Evolutionary conservation across 2,329 filamentous ascomycete species (phyloP).

Genomic region (Cercospora brassicicola): DNA sequence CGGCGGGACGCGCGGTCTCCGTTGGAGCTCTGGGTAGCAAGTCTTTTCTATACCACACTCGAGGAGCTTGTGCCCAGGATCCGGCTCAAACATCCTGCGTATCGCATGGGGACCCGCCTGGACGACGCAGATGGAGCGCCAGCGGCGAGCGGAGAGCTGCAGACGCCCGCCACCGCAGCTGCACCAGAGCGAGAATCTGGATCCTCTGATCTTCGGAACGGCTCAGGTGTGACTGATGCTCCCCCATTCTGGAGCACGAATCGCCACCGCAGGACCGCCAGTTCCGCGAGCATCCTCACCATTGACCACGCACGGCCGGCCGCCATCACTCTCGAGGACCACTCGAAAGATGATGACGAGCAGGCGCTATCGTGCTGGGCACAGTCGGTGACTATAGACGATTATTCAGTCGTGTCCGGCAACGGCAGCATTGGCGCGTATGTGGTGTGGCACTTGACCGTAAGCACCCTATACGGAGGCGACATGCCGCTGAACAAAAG

Average conservation of each 20-base stretch:
- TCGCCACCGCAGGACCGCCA: slow-evolving; percentile 41
- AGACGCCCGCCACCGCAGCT: slow-evolving; percentile 16
- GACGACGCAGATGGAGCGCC: slow-evolving; percentile 13
- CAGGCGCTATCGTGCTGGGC: slow-evolving; percentile 63
- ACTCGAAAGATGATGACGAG: slow-evolving; percentile 60
- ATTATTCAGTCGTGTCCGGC: slow-evolving; percentile 62
- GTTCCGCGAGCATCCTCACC: slow-evolving; percentile 41
- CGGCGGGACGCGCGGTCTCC: slow-evolving; percentile 14
- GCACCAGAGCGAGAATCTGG: slow-evolving; percentile 14
- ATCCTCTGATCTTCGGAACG: slow-evolving; percentile 9
- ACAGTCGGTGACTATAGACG: slow-evolving; percentile 60
- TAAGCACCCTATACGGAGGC: slow-evolving; percentile 73
- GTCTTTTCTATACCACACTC: slow-evolving; percentile 4
- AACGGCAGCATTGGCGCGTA: slow-evolving; percentile 73
- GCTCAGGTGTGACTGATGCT: slow-evolving; percentile 32
- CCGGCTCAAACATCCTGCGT: not conserved
- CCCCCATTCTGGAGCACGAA: slow-evolving; percentile 50
- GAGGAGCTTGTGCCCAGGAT: slow-evolving; percentile 2
- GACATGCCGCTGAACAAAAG: slow-evolving; percentile 50
- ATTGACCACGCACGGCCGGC: slow-evolving; percentile 38
- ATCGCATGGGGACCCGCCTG: slow-evolving; percentile 22
- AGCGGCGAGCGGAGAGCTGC: slow-evolving; percentile 17
- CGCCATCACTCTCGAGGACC: slow-evolving; percentile 62
- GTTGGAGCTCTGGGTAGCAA: not conserved
- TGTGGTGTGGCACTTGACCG: slow-evolving; percentile 88